These are phyloP conservation scores for Biscutella laevigata DNA, from an alignment of 441 rosid genomes.

Conservation along the genomic window DNA sequence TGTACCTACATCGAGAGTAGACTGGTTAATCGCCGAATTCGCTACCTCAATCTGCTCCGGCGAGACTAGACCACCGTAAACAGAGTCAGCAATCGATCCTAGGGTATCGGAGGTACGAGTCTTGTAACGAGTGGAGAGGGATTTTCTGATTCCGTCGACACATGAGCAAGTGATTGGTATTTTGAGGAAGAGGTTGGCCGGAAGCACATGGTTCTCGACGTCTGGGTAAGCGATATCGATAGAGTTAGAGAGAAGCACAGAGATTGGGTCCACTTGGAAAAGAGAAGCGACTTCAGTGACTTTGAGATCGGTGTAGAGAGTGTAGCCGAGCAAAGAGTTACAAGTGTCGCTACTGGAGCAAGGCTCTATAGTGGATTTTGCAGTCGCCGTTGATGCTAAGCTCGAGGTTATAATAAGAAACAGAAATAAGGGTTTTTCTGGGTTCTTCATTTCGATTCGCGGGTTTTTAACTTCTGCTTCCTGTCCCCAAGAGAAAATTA, in stretches of 20 bases:
- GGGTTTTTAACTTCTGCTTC: slow-evolving; percentile 3
- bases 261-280: slow-evolving; percentile 82
- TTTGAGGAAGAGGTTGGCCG: slow-evolving; percentile 65
- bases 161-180: slow-evolving; percentile 80
- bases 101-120: slow-evolving; percentile 77
- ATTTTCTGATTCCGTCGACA: slow-evolving; percentile 79
- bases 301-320: slow-evolving; percentile 84
- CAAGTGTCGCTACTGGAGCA: slow-evolving; percentile 75
- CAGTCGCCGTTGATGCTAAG: slow-evolving; percentile 29
- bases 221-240: slow-evolving; percentile 85
- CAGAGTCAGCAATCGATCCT: slow-evolving; percentile 45
- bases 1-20: slow-evolving; percentile 61
- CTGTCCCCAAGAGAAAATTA: neutral
- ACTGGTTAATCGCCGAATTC: slow-evolving; percentile 55
- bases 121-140: slow-evolving; percentile 66
- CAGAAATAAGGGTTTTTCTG: slow-evolving; percentile 11
- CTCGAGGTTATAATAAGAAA: slow-evolving; percentile 32
- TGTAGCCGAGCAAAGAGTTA: slow-evolving; percentile 78
- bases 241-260: slow-evolving; percentile 68
- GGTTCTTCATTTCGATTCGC: slow-evolving; percentile 12
- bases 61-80: slow-evolving; percentile 78
- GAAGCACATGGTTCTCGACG: slow-evolving; percentile 85
- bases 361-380: slow-evolving; percentile 92
- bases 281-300: slow-evolving; percentile 84
- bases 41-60: slow-evolving; percentile 86